A percentile compares a stretch with the other conserved stretches of the same genome.
phyloP scores from a whole-genome alignment of 345 rosid genomes.

The Aquilaria sinensis region DNA sequence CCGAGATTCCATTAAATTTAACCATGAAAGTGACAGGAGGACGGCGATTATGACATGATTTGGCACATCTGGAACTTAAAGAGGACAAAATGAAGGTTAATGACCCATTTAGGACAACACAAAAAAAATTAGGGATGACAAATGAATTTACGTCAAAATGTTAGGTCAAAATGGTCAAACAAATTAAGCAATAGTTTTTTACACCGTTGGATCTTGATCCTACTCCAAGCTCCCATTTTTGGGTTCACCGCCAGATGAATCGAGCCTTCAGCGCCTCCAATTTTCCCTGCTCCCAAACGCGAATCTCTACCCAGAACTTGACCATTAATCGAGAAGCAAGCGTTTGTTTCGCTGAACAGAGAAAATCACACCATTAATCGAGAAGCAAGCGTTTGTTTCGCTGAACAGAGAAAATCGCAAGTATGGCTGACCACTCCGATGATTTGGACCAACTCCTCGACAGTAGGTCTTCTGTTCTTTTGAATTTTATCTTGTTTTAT shows the following conservation, averaged over 20 bases:
- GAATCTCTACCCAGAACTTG: not conserved
- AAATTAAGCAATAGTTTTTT: not conserved
- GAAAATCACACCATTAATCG: not conserved
- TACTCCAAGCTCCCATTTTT: not conserved
- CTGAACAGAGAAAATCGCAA: not conserved
- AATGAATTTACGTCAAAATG: too few species aligned
- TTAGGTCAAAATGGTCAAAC: not conserved
- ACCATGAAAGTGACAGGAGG: too few species aligned
- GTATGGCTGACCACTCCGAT: slow-evolving; percentile 61
- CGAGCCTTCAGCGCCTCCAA: not conserved
- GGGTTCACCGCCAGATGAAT: slow-evolving; percentile 22
- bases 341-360: not conserved
- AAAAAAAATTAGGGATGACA: too few species aligned
- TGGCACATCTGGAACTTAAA: too few species aligned
- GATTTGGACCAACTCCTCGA: slow-evolving; percentile 97
- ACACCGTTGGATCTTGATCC: slow-evolving; percentile 21
- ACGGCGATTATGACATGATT: too few species aligned
- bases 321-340: not conserved
- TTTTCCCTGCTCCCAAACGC: not conserved
- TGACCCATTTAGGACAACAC: too few species aligned
- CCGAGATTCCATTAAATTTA: too few species aligned
- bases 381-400: not conserved
- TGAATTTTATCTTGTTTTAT: slow-evolving; percentile 1
- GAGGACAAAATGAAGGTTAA: too few species aligned
- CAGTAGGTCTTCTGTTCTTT: slow-evolving; percentile 34